phyloP scores from a whole-genome alignment of 2,329 filamentous ascomycete genomes.

The Daldinia sp. region DNA sequence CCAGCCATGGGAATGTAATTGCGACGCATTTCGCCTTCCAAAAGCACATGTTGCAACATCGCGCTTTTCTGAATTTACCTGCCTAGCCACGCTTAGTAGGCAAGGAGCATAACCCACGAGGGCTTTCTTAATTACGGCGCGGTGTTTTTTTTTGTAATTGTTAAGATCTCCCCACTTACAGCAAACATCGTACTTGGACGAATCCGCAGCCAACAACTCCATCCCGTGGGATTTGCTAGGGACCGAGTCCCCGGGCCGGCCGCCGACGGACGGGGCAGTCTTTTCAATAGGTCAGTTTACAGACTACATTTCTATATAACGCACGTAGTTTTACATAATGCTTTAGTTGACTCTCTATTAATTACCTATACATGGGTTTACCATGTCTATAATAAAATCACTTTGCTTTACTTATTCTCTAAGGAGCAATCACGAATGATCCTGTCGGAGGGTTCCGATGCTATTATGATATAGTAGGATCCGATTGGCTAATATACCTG shows the following conservation, averaged over 20 bases:
- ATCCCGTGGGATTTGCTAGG: conserved; percentile 12
- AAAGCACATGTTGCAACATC: conserved; percentile 8
- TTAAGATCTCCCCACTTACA: neutral
- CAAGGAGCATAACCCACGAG: conserved; percentile 2
- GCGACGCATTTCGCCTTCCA: neutral
- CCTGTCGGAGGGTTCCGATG: neutral
- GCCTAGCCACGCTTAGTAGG: neutral
- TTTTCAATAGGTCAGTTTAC: neutral
- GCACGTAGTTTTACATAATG: neutral
- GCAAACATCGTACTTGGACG: conserved; percentile 23
- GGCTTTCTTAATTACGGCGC: conserved; percentile 1
- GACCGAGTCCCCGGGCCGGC: neutral
- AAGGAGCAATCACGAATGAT: neutral
- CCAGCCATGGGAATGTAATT: neutral
- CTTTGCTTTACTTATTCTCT: too few relatives aligned
- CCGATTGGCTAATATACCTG: too few relatives aligned
- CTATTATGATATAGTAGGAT: neutral
- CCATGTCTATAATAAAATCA: neutral
- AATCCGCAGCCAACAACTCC: conserved; percentile 2
- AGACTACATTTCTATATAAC: neutral
- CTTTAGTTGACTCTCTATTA: neutral
- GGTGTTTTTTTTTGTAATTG: too few relatives aligned
- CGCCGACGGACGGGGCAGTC: neutral
- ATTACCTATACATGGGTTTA: neutral
- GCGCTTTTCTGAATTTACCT: neutral